Evolutionary conservation across 2,329 filamentous ascomycete genomes (phyloP).

Genomic region (Hypoxylon sp.): DNA sequence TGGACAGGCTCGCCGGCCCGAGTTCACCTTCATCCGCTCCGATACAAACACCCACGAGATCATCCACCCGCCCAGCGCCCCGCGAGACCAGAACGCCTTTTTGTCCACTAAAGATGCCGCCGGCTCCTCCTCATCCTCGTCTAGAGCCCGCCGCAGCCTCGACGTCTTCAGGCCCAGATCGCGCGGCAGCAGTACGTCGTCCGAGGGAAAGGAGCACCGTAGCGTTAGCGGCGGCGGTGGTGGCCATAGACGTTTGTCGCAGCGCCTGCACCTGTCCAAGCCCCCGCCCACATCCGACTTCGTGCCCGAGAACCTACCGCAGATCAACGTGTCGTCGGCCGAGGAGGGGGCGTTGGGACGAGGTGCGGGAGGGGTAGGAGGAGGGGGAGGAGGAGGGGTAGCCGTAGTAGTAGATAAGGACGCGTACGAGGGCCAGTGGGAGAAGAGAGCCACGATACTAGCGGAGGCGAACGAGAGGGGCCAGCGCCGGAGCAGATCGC

Average conservation of each 20-base stretch:
- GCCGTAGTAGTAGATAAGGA: conserved; percentile 54
- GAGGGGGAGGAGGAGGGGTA: conserved; percentile 48
- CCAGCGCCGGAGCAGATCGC: conserved; percentile 60
- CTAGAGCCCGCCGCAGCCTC: conserved; percentile 60
- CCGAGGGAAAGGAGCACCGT: conserved; percentile 56
- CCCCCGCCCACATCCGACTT: conserved; percentile 75
- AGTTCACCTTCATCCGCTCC: conserved; percentile 87
- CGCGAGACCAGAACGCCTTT: conserved; percentile 49
- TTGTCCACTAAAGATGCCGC: conserved; percentile 49
- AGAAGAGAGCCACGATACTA: conserved; percentile 91
- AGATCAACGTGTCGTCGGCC: conserved; percentile 69
- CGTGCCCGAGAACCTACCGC: conserved; percentile 84
- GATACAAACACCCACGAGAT: conserved; percentile 86
- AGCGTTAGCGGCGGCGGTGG: conserved; percentile 5
- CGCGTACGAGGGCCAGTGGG: conserved; percentile 82
- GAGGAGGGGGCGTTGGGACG: conserved; percentile 53
- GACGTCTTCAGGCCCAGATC: conserved; percentile 65
- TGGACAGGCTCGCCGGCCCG: conserved; percentile 62
- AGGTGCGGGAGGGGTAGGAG: conserved; percentile 19
- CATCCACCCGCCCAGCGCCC: conserved; percentile 75
- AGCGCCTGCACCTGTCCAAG: conserved; percentile 77
- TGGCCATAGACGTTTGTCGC: conserved; percentile 69
- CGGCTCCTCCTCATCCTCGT: conserved; percentile 39
- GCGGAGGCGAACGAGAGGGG: conserved; percentile 73
- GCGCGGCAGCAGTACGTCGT: conserved; percentile 65